Evolutionary conservation across 176 grass and related monocot species (phyloP).

Genomic region (Chloris gayana): DNA sequence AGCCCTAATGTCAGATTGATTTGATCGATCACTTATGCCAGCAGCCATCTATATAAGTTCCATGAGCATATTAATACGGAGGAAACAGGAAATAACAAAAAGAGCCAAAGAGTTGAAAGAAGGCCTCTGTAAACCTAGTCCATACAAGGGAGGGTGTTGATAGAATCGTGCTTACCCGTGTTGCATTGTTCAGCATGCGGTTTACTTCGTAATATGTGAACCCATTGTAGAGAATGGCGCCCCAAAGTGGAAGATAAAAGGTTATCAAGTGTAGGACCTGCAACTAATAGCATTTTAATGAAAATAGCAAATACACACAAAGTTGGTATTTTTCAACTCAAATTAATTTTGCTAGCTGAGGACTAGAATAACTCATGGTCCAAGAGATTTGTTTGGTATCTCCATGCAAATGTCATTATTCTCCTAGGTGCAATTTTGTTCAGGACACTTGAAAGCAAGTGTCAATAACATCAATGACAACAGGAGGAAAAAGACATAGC

Average conservation of each 20-base stretch:
- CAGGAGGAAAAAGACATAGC: not conserved
- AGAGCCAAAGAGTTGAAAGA: conserved; percentile 12
- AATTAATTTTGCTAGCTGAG: not conserved
- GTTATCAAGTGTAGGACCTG: conserved; percentile 86
- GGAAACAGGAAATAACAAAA: conserved; percentile 21
- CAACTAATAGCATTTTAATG: conserved; percentile 33
- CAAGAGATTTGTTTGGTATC: conserved; percentile 21
- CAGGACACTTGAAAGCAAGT: not conserved
- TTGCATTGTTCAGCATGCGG: conserved; percentile 90
- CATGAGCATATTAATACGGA: conserved; percentile 26
- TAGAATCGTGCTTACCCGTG: conserved; percentile 53
- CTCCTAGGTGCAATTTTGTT: not conserved
- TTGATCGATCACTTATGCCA: conserved; percentile 78
- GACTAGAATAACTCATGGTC: not conserved
- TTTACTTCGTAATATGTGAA: conserved; percentile 97
- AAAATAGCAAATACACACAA: conserved; percentile 13
- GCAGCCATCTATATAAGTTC: conserved; percentile 81
- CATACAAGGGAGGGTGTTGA: conserved; percentile 18
- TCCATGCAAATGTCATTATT: conserved; percentile 14
- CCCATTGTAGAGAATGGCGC: conserved; percentile 97
- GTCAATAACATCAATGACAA: conserved; percentile 13
- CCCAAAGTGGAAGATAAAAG: conserved; percentile 94
- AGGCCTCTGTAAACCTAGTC: conserved; percentile 2
- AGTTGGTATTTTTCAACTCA: not conserved
- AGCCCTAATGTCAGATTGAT: conserved; percentile 71